A percentile compares a stretch with the other conserved stretches of the same genome.
Conservation (phyloP, 2,329 filamentous ascomycete genomes). For the Cladosporium sp. region DNA sequence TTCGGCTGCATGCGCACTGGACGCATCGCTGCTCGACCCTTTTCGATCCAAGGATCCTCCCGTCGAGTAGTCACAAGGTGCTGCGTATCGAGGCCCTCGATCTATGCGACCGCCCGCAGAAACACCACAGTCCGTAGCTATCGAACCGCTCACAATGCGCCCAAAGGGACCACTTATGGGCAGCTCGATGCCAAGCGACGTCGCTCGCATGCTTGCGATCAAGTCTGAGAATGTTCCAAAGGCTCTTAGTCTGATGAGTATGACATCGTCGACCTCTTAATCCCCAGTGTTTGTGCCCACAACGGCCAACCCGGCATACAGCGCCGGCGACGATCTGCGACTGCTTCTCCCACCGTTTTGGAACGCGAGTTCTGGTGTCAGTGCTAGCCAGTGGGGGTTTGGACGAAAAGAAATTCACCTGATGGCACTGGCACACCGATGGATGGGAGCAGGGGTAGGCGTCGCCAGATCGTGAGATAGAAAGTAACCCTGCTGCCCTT, state of each 20-base stretch:
- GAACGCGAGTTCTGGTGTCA: background rate
- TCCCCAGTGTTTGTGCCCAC: slow-evolving; percentile 1
- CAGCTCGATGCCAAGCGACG: slow-evolving; percentile 1
- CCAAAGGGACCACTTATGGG: background rate
- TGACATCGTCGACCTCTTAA: slow-evolving; percentile 8
- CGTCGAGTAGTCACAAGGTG: background rate
- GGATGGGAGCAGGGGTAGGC: background rate
- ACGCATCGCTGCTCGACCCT: too few species aligned
- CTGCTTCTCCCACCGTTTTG: background rate
- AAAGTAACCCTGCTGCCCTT: background rate
- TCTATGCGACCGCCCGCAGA: slow-evolving; percentile 2
- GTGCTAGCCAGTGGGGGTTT: slow-evolving; percentile 2
- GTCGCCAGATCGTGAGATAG: background rate
- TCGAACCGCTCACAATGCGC: background rate
- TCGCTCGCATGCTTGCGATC: too few species aligned
- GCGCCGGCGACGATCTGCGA: slow-evolving; percentile 1
- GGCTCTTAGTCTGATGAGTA: slow-evolving; percentile 1
- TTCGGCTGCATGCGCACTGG: too few species aligned
- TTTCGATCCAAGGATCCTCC: slow-evolving; percentile 7
- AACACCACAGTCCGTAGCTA: slow-evolving; percentile 1
- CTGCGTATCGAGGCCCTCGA: slow-evolving; percentile 1
- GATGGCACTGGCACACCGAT: background rate
- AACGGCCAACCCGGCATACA: background rate
- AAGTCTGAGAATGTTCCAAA: slow-evolving; percentile 7
- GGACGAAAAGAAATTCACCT: background rate